Evolutionary conservation across 2,329 filamentous ascomycete species (phyloP), one percentile per base, ranked within the genome.

Genomic region (Monilinia fructicola): DNA sequence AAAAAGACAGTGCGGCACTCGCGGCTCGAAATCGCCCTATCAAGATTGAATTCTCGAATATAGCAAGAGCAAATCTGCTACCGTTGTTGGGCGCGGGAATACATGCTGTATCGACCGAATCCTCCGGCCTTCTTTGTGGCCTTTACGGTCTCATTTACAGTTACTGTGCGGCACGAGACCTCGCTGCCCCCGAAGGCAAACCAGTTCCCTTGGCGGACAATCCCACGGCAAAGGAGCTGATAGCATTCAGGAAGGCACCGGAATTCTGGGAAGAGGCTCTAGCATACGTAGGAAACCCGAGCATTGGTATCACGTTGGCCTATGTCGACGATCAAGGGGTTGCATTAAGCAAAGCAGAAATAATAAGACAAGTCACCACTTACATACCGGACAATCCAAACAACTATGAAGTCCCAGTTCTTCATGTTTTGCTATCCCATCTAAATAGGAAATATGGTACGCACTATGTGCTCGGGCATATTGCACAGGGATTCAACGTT

Each of bases 41-140:
- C 3, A 16, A 12, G 21, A 2, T 2, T 7, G 14, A 6, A 1
- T 21, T 58, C 26, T 0, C 1, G 1, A 14, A 28, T 0, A 2
- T 58, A 44, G 38, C 4, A 11, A 42, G n/a, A 4, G 38, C 14
- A 21, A 58, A 46, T 9, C 7, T 46, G 31, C 16, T 44, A 31
- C 40, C 55, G 5, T 1, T 44, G 4, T 5, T 59, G 7, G 58
- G 28, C 1, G n/a, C 58, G 0, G 58, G 58, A 1, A 7, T 50
- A 7, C 44, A 60, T 11, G 28, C 28, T 12, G 12, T 60, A 12
- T 60, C 56, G 18, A 60, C 58, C 0, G 23, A 4, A 14, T 4
- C 1, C 0, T 21, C 9, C 10, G 56, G 56, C 0, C 4, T 3
- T 12, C 0, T 50, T 0, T 60, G 58, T 38, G 58, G 1, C 0